Evolutionary conservation across 2,329 filamentous ascomycete species (phyloP), one percentile per base, ranked within the genome.

Genomic region (Exophiala sideris): DNA sequence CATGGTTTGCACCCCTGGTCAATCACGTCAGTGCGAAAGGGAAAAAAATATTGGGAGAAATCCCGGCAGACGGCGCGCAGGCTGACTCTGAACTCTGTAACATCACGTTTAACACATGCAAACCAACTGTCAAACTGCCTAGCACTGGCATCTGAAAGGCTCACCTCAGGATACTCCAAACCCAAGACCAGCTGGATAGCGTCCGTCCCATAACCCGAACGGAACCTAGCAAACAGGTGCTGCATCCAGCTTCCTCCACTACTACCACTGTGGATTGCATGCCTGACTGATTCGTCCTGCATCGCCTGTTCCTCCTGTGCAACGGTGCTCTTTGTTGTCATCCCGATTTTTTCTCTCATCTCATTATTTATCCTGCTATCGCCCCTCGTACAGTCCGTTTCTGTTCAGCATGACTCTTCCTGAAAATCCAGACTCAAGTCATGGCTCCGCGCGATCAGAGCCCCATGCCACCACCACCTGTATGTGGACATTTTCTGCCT

Each of bases 391-490:
- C 57, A 50, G 46, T 36, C 50, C 36, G 50, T 48, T 58, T 47
- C 44, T 44, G 55, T 49, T 59, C 61, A 62, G 47, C 54, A 63
- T 62, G 61, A 59, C 55, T 50, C 56, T 36, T 51, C 38, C 58
- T 46, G 42, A 47, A 47, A 32, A 50, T 33, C 54, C 46, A 52
- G 48, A 56, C 39, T 41, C 34, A 40, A 57, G 56, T 40, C 36
- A 64, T 64, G 62, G 60, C 62, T 45, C 62, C 62, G 50, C 58
- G 62, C 48, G 62, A 64, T 40, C 56, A 59, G 54, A 64, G 62
- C 47, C 62, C 62, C 35, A 64, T 64, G 62, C 62, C 62, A 35
- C 62, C 62, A 32, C 62, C 62, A 45, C 60, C 60, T 38, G 62
- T 62, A 57, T 56, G 54, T 55, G 45, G 36, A 49, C 21, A 50